phyloP scores from a whole-genome alignment of 73 alveolate genomes.

The Symbiodinium pilosum region DNA sequence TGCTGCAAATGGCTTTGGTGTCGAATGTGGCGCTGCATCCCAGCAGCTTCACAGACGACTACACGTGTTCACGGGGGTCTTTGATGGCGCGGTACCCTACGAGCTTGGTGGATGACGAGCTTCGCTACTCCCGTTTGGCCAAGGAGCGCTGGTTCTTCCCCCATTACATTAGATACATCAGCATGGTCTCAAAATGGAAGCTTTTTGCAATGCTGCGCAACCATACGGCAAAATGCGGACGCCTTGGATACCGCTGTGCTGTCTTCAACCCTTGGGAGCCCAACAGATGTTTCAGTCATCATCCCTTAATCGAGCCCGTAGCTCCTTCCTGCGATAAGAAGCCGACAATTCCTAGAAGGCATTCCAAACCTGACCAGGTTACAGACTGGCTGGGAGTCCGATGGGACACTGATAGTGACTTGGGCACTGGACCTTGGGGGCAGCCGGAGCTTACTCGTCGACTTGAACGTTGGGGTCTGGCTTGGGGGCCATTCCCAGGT shows the following conservation, averaged over 20 bases:
- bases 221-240: not conserved
- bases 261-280: no score
- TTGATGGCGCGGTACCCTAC: slow-evolving; percentile 1
- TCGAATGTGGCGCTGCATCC: not conserved
- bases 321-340: not conserved
- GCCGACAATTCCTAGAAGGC: not conserved
- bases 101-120: not conserved
- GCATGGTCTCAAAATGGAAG: not conserved
- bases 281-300: no score
- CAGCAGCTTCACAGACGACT: not conserved
- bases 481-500: slow-evolving; percentile 13
- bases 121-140: not conserved
- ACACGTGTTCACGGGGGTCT: not conserved
- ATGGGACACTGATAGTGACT: not conserved
- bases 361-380: no score
- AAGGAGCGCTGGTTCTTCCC: not conserved
- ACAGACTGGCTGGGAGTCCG: slow-evolving; percentile 3
- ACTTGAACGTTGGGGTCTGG: slow-evolving; percentile 24
- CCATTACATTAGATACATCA: not conserved
- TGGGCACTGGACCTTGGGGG: not conserved
- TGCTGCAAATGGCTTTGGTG: not conserved
- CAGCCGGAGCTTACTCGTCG: slow-evolving; percentile 30
- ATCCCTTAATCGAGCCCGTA: not conserved
- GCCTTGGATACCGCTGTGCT: no score
- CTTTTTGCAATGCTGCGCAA: slow-evolving; percentile 17